Evolutionary conservation across 352 stramenopile genomes (phyloP), one percentile per base, ranked within the genome.

Genomic region (Pythium chondricola): DNA sequence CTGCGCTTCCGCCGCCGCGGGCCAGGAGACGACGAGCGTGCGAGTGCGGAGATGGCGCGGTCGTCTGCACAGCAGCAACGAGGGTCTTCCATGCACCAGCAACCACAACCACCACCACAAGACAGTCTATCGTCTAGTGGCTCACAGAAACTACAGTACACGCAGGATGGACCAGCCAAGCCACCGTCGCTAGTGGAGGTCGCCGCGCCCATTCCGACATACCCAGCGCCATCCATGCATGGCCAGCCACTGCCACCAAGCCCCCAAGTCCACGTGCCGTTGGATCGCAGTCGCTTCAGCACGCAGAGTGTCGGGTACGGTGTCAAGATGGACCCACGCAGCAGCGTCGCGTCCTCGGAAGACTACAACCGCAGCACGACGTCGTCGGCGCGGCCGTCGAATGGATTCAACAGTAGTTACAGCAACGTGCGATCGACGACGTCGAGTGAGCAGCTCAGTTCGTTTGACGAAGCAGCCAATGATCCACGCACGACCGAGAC

Each of bases 1-100:
- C 69, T 93, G 18, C 76, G 81, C 5, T 93, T 93, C 51, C 74
- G 75, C 44, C 67, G 73, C 25, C 51, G 52, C 40, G 26, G 31
- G 0, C 49, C 40, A 17, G 18, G 27, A 24, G 45, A 37, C 27
- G 36, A 45, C 29, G 49, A 43, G 5, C 40, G 48, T 4, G 30
- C n/a, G 37, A 57, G 49, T 18, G 39, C 48, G 30, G 22, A 20
- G n/a, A 29, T 57, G 4, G 13, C n/a, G 24, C 17, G 25, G 6
- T 2, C n/a, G 4, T 3, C 17, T 26, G 35, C 35, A 39, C 35
- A 36, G 32, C 24, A 33, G 22, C 33, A 33, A 13, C 29, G 29
- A 33, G 29, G n/a, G n/a, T n/a, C n/a, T n/a, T n/a, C n/a, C n/a
- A n/a, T n/a, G n/a, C n/a, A n/a, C n/a, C n/a, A n/a, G n/a, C n/a